Evolutionary conservation across 2,329 filamentous ascomycete species (phyloP).

Genomic region (Boeremia exigua): DNA sequence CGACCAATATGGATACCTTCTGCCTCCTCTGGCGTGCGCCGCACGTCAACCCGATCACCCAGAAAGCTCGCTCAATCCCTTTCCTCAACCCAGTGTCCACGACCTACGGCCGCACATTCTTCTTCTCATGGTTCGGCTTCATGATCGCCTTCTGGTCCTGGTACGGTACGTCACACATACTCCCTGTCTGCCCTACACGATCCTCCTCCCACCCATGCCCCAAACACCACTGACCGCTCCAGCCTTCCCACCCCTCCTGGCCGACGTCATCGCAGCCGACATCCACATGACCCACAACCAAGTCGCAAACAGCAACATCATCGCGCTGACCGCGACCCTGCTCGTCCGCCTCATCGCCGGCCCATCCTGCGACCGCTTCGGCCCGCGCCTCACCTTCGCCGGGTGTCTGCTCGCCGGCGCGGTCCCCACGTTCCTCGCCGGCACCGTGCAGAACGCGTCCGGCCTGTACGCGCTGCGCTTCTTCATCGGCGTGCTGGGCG

Average conservation of each 20-base stretch:
- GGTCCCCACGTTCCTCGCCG: slow-evolving; percentile 82
- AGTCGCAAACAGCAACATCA: slow-evolving; percentile 86
- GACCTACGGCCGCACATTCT: slow-evolving; percentile 82
- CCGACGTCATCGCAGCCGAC: slow-evolving; percentile 73
- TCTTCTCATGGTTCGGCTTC: slow-evolving; percentile 86
- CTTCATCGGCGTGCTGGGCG: slow-evolving; percentile 79
- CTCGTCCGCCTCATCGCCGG: slow-evolving; percentile 75
- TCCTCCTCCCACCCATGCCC: not conserved
- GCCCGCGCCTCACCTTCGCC: slow-evolving; percentile 78
- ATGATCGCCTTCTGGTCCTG: slow-evolving; percentile 86
- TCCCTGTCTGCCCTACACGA: slow-evolving; percentile 17
- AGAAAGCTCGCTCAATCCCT: slow-evolving; percentile 79
- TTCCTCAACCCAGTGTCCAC: slow-evolving; percentile 75
- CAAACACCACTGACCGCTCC: slow-evolving; percentile 8
- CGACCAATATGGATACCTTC: slow-evolving; percentile 22
- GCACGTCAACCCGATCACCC: slow-evolving; percentile 79
- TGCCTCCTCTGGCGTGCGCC: slow-evolving; percentile 56
- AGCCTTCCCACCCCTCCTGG: slow-evolving; percentile 41
- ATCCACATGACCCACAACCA: slow-evolving; percentile 72
- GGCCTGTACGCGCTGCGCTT: slow-evolving; percentile 76
- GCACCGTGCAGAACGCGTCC: slow-evolving; percentile 68
- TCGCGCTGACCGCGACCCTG: slow-evolving; percentile 63
- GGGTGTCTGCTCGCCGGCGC: slow-evolving; percentile 75
- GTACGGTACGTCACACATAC: slow-evolving; percentile 42
- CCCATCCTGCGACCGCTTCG: slow-evolving; percentile 80